These are phyloP conservation scores for Dactylellina sp. DNA, from an alignment of 2,329 filamentous ascomycete species.

Conservation along the genomic window DNA sequence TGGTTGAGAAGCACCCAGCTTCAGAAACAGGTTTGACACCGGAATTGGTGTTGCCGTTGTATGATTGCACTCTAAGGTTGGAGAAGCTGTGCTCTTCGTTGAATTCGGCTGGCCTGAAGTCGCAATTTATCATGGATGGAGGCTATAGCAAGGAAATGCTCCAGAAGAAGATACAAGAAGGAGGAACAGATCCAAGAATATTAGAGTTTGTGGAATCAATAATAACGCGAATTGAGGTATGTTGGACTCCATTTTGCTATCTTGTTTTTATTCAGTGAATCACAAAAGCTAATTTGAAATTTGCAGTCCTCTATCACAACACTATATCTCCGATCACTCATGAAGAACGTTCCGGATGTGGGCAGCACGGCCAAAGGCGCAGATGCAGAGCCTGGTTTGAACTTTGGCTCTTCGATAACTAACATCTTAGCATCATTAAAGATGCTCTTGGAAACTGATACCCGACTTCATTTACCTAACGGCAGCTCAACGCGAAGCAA, in stretches of 20 bases:
- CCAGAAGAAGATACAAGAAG: conserved; percentile 81
- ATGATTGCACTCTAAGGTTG: conserved; percentile 86
- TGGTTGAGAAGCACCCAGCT: conserved; percentile 69
- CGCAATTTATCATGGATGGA: conserved; percentile 69
- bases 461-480: conserved; percentile 33
- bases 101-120: conserved; percentile 45
- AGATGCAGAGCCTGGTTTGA: conserved; percentile 18
- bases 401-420: conserved; percentile 46
- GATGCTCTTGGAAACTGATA: conserved; percentile 44
- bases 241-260: conserved; percentile 61
- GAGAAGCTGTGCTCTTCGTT: conserved; percentile 93
- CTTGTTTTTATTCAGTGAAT: conserved; percentile 4
- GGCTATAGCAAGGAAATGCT: conserved; percentile 75
- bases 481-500: conserved; percentile 31
- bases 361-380: conserved; percentile 16
- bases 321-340: conserved; percentile 58
- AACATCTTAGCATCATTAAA: conserved; percentile 46
- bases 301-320: conserved; percentile 60
- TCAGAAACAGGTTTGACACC: conserved; percentile 80
- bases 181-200: conserved; percentile 88
- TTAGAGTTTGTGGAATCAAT: conserved; percentile 93
- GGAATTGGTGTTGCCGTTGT: conserved; percentile 86
- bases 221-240: conserved; percentile 93
- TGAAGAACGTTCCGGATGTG: conserved; percentile 52
- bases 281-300: background rate